These are phyloP conservation scores for Quercus engelmannii DNA, from an alignment of 306 rosid genomes.

Conservation along the genomic window DNA sequence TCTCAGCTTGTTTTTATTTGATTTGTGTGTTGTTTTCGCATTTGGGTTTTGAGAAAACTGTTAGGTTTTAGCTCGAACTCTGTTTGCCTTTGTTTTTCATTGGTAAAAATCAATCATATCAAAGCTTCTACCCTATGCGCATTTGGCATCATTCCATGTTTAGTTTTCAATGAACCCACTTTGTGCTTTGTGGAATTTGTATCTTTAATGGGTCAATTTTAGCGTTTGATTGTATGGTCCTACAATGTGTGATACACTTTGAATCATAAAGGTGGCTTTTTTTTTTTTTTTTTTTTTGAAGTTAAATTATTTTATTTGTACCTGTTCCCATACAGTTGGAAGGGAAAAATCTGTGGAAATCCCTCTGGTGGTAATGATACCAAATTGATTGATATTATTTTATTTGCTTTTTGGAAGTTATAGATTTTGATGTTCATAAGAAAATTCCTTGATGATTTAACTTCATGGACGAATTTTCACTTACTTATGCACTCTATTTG, in stretches of 20 bases:
- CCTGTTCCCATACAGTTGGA: background rate
- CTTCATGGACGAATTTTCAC: background rate
- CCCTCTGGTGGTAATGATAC: background rate
- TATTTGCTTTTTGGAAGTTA: background rate
- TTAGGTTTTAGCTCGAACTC: too few relatives aligned
- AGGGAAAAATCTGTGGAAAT: background rate
- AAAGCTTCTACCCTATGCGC: too few relatives aligned
- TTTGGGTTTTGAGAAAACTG: too few relatives aligned
- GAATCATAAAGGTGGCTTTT: background rate
- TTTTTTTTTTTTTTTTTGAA: background rate
- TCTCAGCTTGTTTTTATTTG: too few relatives aligned
- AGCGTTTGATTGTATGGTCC: background rate
- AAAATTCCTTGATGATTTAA: background rate
- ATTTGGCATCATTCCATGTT: background rate
- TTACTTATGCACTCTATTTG: background rate
- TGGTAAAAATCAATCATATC: too few relatives aligned
- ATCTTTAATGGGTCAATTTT: background rate
- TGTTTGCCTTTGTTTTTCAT: too few relatives aligned
- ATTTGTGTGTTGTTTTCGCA: too few relatives aligned
- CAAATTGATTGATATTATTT: background rate
- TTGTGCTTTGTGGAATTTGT: background rate
- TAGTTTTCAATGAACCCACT: background rate
- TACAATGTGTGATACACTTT: background rate
- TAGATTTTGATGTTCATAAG: background rate
- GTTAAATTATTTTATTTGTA: background rate